Percentiles rank a stretch among this genome's conserved stretches.
phyloP scores from a whole-genome alignment of 208 protist genomes.

The Acanthamoeba sp. region DNA sequence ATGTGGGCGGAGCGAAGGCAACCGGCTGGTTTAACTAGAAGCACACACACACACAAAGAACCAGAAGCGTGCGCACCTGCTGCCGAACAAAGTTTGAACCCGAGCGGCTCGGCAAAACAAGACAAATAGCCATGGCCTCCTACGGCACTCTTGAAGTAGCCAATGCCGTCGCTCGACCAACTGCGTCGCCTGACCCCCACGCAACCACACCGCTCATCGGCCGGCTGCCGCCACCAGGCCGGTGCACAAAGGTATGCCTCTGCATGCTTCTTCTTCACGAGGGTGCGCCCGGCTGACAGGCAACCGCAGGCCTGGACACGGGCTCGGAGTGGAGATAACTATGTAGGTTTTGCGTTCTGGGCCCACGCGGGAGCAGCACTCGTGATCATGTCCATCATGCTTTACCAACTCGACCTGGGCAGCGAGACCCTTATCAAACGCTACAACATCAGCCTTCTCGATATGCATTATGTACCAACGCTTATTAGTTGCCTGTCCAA shows the following conservation, averaged over 20 bases:
- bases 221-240: background rate
- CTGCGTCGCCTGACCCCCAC: background rate
- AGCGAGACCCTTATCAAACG: background rate
- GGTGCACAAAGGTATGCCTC: background rate
- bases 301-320: background rate
- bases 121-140: slow-evolving; percentile 24
- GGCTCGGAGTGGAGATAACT: background rate
- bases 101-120: too few species aligned
- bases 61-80: background rate
- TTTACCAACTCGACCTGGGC: slow-evolving; percentile 20
- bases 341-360: background rate
- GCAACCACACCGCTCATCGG: background rate
- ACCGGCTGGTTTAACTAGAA: background rate
- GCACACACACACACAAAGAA: background rate
- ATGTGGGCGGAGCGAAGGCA: background rate
- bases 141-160: background rate
- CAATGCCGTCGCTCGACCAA: background rate
- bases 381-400: background rate
- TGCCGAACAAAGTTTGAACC: too few species aligned
- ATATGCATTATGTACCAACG: background rate
- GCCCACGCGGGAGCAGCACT: background rate
- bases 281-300: too few species aligned
- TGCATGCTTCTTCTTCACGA: background rate
- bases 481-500: too few species aligned
- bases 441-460: background rate